Percentiles rank a stretch among this genome's conserved stretches.
Conservation (phyloP, 768 basidiomycete genomes). For the Leucocoprinus sp. region DNA sequence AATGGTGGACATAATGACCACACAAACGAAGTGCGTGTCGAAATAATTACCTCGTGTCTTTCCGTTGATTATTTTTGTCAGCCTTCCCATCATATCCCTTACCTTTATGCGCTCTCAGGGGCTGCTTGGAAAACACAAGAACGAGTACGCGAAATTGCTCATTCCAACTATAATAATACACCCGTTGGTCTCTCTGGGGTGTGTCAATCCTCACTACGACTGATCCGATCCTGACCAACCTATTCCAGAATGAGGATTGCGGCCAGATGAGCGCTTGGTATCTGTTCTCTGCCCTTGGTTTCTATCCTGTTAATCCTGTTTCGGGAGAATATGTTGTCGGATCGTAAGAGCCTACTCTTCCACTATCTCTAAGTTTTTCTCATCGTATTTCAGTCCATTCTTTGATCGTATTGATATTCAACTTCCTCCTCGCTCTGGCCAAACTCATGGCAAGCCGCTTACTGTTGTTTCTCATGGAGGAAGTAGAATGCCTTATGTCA, state of each 20-base stretch:
- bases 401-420: conserved; percentile 45
- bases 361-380: neutral
- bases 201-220: conserved; percentile 14
- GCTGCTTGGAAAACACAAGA: conserved; percentile 65
- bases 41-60: neutral
- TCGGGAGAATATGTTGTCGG: conserved; percentile 70
- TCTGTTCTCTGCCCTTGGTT: conserved; percentile 72
- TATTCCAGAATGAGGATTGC: conserved; percentile 70
- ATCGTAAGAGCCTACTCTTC: conserved; percentile 34
- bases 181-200: conserved; percentile 69
- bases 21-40: conserved; percentile 58
- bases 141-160: conserved; percentile 60
- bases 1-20: conserved; percentile 70
- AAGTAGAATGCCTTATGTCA: conserved; percentile 48
- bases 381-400: conserved; percentile 30
- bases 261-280: conserved; percentile 91
- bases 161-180: conserved; percentile 56
- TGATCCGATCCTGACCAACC: neutral
- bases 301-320: conserved; percentile 79
- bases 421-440: conserved; percentile 24
- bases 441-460: conserved; percentile 24
- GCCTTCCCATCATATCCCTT: conserved; percentile 85
- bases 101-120: conserved; percentile 67
- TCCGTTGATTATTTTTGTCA: conserved; percentile 18
- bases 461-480: conserved; percentile 51